phyloP scores from a whole-genome alignment of 2,329 filamentous ascomycete genomes.

The Neofusicoccum kwambonambiense region DNA sequence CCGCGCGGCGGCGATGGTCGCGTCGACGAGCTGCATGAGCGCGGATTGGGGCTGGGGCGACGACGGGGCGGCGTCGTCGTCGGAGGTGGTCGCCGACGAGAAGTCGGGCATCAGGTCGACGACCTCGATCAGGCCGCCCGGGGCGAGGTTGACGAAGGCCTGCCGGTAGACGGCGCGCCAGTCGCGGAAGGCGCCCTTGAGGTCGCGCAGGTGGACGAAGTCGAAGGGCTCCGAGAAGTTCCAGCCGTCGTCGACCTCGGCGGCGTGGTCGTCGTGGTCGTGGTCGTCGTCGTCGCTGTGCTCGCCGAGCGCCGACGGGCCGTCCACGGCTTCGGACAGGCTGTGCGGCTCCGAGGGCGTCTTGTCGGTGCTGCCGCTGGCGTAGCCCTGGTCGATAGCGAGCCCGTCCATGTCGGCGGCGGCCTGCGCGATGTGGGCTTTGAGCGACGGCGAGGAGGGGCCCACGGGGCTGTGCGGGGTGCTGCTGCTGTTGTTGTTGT shows the following conservation, averaged over 20 bases:
- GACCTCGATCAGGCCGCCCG: slow-evolving; percentile 49
- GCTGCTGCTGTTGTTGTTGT: not conserved
- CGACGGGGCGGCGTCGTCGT: not conserved
- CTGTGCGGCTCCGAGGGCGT: not conserved
- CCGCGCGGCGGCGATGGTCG: slow-evolving; percentile 37
- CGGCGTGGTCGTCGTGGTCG: too few species aligned
- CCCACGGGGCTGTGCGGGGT: not conserved
- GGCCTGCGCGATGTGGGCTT: not conserved
- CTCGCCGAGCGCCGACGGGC: too few species aligned
- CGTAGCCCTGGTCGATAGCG: slow-evolving; percentile 17
- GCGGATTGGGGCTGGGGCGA: slow-evolving; percentile 10
- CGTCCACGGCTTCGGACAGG: too few species aligned
- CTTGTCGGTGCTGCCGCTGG: slow-evolving; percentile 15
- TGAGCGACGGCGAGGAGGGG: not conserved
- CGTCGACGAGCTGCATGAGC: slow-evolving; percentile 28
- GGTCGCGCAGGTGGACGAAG: slow-evolving; percentile 49
- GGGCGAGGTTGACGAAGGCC: slow-evolving; percentile 44
- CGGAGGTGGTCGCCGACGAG: not conserved
- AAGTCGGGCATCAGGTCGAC: slow-evolving; percentile 36
- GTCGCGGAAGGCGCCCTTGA: slow-evolving; percentile 48
- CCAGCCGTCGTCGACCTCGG: slow-evolving; percentile 36
- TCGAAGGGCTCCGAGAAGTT: slow-evolving; percentile 50
- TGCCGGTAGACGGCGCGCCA: slow-evolving; percentile 49
- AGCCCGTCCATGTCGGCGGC: not conserved
- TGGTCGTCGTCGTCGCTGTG: too few species aligned